Evolutionary conservation across 2,329 filamentous ascomycete species (phyloP).

Genomic region (Epichloe typhina): DNA sequence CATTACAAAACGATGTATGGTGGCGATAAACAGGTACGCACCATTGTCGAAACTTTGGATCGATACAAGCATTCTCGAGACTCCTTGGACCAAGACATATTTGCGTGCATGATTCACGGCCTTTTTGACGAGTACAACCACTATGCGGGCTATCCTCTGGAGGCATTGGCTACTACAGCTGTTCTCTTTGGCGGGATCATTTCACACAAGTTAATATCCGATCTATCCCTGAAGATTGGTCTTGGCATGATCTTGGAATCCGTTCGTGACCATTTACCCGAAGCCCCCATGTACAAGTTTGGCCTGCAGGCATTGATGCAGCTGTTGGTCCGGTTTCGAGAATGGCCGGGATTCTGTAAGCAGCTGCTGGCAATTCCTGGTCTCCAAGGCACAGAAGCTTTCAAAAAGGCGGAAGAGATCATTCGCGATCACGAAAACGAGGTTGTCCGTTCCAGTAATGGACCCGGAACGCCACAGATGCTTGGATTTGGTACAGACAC

Average conservation of each 20-base stretch:
- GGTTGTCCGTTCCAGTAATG: constrained; percentile 40
- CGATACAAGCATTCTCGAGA: constrained; percentile 80
- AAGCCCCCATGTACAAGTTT: constrained; percentile 95
- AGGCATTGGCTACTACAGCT: constrained; percentile 87
- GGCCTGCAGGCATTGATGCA: constrained; percentile 90
- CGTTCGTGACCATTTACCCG: constrained; percentile 68
- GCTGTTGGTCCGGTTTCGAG: constrained; percentile 65
- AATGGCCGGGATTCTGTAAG: constrained; percentile 93
- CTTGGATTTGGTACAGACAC: constrained; percentile 30
- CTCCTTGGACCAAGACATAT: constrained; percentile 79
- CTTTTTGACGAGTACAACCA: constrained; percentile 95
- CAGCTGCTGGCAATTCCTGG: constrained; percentile 71
- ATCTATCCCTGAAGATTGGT: constrained; percentile 84
- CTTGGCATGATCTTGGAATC: constrained; percentile 96
- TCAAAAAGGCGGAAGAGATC: constrained; percentile 69
- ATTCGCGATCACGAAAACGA: constrained; percentile 56
- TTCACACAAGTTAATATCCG: constrained; percentile 79
- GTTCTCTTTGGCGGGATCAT: constrained; percentile 96
- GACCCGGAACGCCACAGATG: constrained; percentile 25
- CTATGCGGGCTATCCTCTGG: constrained; percentile 90
- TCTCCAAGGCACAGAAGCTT: constrained; percentile 74
- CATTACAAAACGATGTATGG: constrained; percentile 98
- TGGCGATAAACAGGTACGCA: constrained; percentile 72
- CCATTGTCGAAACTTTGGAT: constrained; percentile 73
- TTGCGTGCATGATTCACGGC: constrained; percentile 96